phyloP scores from a whole-genome alignment of 805 yeast species.

The Saccharomycopsis synnaedendra region DNA sequence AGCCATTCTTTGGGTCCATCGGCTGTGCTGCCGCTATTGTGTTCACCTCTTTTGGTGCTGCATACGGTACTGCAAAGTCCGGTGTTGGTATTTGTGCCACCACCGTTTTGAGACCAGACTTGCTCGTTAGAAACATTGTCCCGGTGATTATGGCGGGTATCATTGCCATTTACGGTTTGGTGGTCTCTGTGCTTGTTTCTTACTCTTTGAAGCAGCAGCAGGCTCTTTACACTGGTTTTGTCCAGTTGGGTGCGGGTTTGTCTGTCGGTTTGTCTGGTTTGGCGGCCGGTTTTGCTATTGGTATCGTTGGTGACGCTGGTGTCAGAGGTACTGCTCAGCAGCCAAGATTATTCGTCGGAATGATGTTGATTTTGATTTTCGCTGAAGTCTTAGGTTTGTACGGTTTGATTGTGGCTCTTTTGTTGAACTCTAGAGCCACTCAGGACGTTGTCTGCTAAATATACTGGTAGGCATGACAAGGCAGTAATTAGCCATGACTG shows the following conservation, averaged over 20 bases:
- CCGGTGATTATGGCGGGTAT: conserved; percentile 99
- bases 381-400: conserved; percentile 85
- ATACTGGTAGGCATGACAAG: too few species aligned
- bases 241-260: conserved; percentile 95
- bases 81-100: conserved; percentile 99
- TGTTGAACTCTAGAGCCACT: conserved; percentile 95
- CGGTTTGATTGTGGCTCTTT: conserved; percentile 95
- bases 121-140: conserved; percentile 83
- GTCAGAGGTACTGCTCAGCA: conserved; percentile 83
- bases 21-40: conserved; percentile 99
- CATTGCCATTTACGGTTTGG: conserved; percentile 96
- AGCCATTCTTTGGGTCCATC: conserved; percentile 96
- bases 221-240: conserved; percentile 93
- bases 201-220: conserved; percentile 82
- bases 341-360: conserved; percentile 81
- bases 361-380: conserved; percentile 78
- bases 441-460: conserved; percentile 76
- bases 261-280: conserved; percentile 95
- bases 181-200: conserved; percentile 89
- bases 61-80: conserved; percentile 97
- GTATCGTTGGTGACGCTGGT: conserved; percentile 90
- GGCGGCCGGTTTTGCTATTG: conserved; percentile 94
- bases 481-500: too few species aligned
- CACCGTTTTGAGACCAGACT: conserved; percentile 94
- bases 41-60: conserved; percentile 98